Percentiles rank a stretch among this genome's conserved stretches.
These are phyloP conservation scores for Aspergillus sp. DNA, from an alignment of 2,329 filamentous ascomycete species.

Conservation along the genomic window DNA sequence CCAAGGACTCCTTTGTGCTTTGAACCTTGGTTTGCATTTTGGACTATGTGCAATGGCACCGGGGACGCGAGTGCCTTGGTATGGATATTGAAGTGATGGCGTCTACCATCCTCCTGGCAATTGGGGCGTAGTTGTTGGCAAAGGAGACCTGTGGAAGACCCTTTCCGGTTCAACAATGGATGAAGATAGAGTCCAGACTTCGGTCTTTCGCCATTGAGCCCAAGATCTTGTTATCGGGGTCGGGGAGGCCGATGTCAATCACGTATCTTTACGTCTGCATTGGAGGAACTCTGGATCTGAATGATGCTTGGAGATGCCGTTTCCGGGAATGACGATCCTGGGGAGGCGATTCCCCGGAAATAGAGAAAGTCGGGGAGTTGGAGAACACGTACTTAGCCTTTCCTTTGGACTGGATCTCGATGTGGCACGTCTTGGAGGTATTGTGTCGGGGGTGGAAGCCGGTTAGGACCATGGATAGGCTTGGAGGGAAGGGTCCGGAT, in stretches of 20 bases:
- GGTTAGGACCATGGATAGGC: constrained; percentile 3
- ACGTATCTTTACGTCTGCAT: constrained; percentile 17
- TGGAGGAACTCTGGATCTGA: background rate
- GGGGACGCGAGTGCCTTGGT: too few species aligned
- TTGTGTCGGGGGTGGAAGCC: constrained; percentile 6
- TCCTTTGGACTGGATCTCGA: constrained; percentile 6
- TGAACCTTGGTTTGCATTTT: too few species aligned
- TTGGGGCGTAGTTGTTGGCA: too few species aligned
- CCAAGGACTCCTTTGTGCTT: too few species aligned
- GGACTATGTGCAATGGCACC: too few species aligned
- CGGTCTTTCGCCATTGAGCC: background rate
- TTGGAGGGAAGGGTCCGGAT: background rate
- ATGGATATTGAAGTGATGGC: too few species aligned
- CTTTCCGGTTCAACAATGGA: too few species aligned
- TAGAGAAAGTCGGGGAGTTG: background rate
- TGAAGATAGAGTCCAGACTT: background rate
- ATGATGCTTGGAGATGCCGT: constrained; percentile 8
- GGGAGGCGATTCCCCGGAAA: background rate
- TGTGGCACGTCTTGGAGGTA: constrained; percentile 3
- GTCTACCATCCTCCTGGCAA: too few species aligned
- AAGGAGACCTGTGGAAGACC: too few species aligned
- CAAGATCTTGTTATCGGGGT: constrained; percentile 11
- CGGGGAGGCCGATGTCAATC: constrained; percentile 19
- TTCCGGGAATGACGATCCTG: constrained; percentile 7
- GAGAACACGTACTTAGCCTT: background rate